Percentiles rank a stretch among this genome's conserved stretches.
These are phyloP conservation scores for Senecio squalidus DNA, from an alignment of 140 eudicot species.

Conservation along the genomic window DNA sequence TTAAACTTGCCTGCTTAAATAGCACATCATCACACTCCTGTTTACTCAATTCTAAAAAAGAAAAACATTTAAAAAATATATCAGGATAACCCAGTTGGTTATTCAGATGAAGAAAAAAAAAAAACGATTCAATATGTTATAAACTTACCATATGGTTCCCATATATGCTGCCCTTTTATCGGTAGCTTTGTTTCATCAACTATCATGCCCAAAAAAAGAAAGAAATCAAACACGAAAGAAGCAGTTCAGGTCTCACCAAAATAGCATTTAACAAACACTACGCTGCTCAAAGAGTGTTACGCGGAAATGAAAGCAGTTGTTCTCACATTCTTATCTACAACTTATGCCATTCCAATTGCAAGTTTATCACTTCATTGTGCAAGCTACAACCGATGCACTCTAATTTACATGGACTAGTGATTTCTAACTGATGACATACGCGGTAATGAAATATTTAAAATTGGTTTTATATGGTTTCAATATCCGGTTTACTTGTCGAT, in stretches of 20 bases:
- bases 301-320: not conserved
- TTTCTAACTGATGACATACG: no score
- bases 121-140: not conserved
- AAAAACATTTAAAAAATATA: not conserved
- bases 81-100: not conserved
- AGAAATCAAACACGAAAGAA: conserved; percentile 2
- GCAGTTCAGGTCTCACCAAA: not conserved
- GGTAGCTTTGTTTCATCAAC: conserved; percentile 69
- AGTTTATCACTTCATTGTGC: no score
- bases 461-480: no score
- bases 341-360: not conserved
- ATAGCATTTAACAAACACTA: not conserved
- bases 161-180: conserved; percentile 39
- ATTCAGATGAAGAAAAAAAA: not conserved
- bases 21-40: conserved; percentile 74
- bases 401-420: no score
- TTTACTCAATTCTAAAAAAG: conserved; percentile 59
- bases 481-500: no score
- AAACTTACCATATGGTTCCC: conserved; percentile 67
- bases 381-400: no score
- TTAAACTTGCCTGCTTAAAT: conserved; percentile 66
- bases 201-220: conserved; percentile 13
- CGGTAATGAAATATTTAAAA: no score
- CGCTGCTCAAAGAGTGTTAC: not conserved
- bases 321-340: not conserved